These are phyloP conservation scores for Kalmanozyma brasiliensis DNA, from an alignment of 1,284 basidiomycete genomes.

Conservation along the genomic window DNA sequence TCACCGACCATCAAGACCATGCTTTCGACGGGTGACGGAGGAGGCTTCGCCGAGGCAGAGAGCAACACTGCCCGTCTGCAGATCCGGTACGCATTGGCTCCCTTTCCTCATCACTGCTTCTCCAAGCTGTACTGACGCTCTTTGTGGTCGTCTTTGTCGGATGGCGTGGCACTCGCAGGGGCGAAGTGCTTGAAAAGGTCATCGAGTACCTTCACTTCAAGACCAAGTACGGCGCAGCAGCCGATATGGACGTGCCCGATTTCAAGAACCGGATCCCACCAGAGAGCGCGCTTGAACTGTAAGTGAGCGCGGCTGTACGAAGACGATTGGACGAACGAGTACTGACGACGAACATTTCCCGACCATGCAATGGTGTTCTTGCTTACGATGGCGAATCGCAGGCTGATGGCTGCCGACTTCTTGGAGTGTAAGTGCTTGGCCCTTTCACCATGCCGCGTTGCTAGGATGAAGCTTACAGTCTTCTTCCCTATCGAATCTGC, in stretches of 20 bases:
- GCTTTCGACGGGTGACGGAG: constrained; percentile 58
- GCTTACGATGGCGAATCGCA: constrained; percentile 5
- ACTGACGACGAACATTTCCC: background rate
- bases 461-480: too few species aligned
- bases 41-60: constrained; percentile 69
- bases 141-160: background rate
- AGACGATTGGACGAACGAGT: background rate
- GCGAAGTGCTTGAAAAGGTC: constrained; percentile 81
- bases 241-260: constrained; percentile 80
- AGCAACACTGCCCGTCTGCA: constrained; percentile 68
- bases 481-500: too few species aligned
- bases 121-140: constrained; percentile 2
- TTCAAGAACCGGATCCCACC: constrained; percentile 80
- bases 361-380: background rate
- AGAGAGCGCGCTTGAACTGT: constrained; percentile 85
- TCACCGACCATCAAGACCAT: constrained; percentile 58
- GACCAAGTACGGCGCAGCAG: constrained; percentile 74
- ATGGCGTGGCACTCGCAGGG: too few species aligned
- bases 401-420: constrained; percentile 64
- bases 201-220: constrained; percentile 85
- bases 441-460: too few species aligned
- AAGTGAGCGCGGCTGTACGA: constrained; percentile 70
- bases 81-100: constrained; percentile 65
- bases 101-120: background rate
- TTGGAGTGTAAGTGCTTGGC: constrained; percentile 45